phyloP scores from a whole-genome alignment of 2,329 filamentous ascomycete species.

The Microdochium paspali region DNA sequence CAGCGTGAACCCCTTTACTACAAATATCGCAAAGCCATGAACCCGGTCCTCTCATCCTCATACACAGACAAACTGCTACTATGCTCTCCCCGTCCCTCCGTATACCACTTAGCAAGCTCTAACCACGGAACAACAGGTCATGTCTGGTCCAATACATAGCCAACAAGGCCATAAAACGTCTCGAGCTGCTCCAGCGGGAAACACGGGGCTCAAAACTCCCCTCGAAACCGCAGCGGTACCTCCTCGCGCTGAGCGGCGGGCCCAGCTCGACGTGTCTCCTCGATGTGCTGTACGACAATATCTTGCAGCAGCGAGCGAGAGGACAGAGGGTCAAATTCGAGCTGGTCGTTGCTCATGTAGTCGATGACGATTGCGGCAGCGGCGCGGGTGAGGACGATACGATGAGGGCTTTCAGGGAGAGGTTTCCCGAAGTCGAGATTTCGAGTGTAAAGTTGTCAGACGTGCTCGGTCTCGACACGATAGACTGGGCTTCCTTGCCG shows the following conservation, averaged over 20 bases:
- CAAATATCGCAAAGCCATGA: too few relatives aligned
- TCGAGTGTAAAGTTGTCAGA: not conserved
- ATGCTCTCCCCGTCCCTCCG: too few relatives aligned
- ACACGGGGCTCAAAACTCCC: constrained; percentile 24
- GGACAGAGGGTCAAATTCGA: constrained; percentile 38
- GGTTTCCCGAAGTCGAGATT: constrained; percentile 51
- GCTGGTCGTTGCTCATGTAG: constrained; percentile 47
- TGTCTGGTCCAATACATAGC: constrained; percentile 75
- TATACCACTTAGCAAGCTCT: too few relatives aligned
- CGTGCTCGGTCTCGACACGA: not conserved
- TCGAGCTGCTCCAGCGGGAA: constrained; percentile 41
- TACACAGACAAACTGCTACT: too few relatives aligned
- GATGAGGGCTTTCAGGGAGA: constrained; percentile 47
- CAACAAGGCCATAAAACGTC: constrained; percentile 71
- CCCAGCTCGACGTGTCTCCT: constrained; percentile 71
- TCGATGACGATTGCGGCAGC: constrained; percentile 31
- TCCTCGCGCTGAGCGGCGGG: constrained; percentile 77
- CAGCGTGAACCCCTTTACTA: too few relatives aligned
- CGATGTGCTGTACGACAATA: constrained; percentile 63
- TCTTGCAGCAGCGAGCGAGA: constrained; percentile 54
- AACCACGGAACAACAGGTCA: too few relatives aligned
- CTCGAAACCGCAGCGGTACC: constrained; percentile 38
- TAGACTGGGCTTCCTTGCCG: constrained; percentile 7
- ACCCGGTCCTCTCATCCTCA: too few relatives aligned
- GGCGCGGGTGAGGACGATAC: constrained; percentile 34